Base-by-base conservation (phyloP, 2,329 filamentous ascomycete genomes). In the Phoma herbarum region DNA sequence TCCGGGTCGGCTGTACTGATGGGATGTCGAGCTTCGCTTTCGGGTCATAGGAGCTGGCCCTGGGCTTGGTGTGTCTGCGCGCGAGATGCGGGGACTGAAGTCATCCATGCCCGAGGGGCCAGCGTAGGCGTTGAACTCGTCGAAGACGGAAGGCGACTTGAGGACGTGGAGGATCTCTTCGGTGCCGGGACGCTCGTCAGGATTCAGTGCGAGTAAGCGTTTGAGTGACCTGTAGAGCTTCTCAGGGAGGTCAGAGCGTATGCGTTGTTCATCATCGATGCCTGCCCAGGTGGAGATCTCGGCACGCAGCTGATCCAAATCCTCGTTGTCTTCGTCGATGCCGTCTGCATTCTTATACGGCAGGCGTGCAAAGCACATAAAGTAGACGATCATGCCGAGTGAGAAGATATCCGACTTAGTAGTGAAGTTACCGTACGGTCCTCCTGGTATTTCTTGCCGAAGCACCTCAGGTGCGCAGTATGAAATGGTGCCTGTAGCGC, bases 351-450 rank as follows among this genome's bases (percentile, higher is more conserved):
- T 91, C 23, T 80, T 83, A 73, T 98, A 99, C 0, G 95, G 95
- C 11, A 99, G 83, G 45, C 89, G 85, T 1, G 90, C 92, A 74
- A 99, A 99, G 75, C 95, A 99, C 84, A 99, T 90, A 73, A 99
- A 99, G 76, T 98, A 96, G 3, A 99, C 84, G 55, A 98, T 98
- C 94, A 99, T 97, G 47, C 95, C 95, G 0, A 99, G 82, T 1
- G 93, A 97, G 77, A 99, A 99, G n/a, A 99, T 90, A 72, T 99
- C 95, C 0, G 93, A 97, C 73, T 98, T 99, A 25, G 92, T 93
- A 0, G 93, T 97, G 71, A 99, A 99, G 73, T 98, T 97, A 8
- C 91, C 93, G 68, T 91, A 94, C 0, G 85, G 85, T 0, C 94
- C 94, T 26, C 82, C 83, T 0, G 85, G 78, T 42, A 74, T 77